Percentiles rank a stretch among this genome's conserved stretches.
phyloP scores from a whole-genome alignment of 495 filamentous ascomycete genomes.

The Hyaloscypha hepaticicola region DNA sequence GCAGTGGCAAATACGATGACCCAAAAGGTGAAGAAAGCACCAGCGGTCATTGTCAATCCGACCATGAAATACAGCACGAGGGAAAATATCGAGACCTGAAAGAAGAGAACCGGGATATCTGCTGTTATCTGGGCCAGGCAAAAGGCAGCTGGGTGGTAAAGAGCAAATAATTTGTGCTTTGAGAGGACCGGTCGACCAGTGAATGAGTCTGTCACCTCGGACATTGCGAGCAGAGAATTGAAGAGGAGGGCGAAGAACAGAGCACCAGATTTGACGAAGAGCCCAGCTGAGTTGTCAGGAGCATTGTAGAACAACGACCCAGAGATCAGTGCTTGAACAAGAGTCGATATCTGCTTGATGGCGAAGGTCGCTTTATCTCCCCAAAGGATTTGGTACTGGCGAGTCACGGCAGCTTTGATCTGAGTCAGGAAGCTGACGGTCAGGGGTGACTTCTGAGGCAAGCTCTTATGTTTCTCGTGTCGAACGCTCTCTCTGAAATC shows the following conservation, averaged over 20 bases:
- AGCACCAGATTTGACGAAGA: conserved; percentile 54
- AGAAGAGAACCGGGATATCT: conserved; percentile 63
- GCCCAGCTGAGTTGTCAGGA: conserved; percentile 50
- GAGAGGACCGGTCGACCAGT: conserved; percentile 61
- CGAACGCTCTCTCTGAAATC: conserved; percentile 66
- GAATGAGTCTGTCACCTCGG: conserved; percentile 62
- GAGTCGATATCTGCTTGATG: conserved; percentile 61
- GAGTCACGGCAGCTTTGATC: conserved; percentile 45
- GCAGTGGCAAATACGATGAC: conserved; percentile 42
- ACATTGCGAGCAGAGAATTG: conserved; percentile 62
- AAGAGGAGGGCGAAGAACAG: conserved; percentile 61
- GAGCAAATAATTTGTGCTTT: conserved; percentile 70
- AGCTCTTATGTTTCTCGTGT: conserved; percentile 63
- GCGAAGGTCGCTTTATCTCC: conserved; percentile 59
- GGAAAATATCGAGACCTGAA: conserved; percentile 64
- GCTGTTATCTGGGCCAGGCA: conserved; percentile 69
- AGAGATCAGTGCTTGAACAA: conserved; percentile 75
- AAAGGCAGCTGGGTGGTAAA: conserved; percentile 70
- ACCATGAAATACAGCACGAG: conserved; percentile 68
- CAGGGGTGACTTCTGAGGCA: conserved; percentile 60
- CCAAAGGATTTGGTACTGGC: conserved; percentile 60
- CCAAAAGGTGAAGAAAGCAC: conserved; percentile 54
- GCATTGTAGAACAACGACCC: conserved; percentile 81
- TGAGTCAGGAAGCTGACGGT: conserved; percentile 46
- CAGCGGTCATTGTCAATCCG: conserved; percentile 45